Evolutionary conservation across 2,329 filamentous ascomycete genomes (phyloP).

Genomic region (Cryphonectria radicalis): DNA sequence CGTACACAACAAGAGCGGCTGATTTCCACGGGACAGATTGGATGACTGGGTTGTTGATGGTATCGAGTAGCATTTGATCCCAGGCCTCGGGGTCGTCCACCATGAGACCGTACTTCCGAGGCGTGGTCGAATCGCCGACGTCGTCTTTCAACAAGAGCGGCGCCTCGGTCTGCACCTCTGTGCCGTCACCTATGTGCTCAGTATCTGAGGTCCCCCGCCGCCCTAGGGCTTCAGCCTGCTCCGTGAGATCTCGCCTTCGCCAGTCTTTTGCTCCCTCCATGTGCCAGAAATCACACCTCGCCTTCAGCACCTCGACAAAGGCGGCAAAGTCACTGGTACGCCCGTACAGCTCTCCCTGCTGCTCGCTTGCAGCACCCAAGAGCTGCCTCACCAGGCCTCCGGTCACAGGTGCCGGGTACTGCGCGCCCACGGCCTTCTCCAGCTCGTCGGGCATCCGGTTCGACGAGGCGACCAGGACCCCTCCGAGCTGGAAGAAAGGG

Average conservation of each 20-base stretch:
- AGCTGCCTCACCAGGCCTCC: conserved; percentile 56
- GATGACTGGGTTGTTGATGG: conserved; percentile 22
- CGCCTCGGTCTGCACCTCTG: conserved; percentile 9
- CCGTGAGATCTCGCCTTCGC: conserved; percentile 56
- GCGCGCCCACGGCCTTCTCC: conserved; percentile 72
- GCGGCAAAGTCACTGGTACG: conserved; percentile 73
- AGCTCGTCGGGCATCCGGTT: conserved; percentile 85
- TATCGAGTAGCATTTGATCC: conserved; percentile 31
- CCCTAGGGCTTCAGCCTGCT: conserved; percentile 15
- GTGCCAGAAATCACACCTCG: conserved; percentile 81
- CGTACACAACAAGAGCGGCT: conserved; percentile 60
- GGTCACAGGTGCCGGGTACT: conserved; percentile 63
- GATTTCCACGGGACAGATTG: conserved; percentile 45
- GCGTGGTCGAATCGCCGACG: conserved; percentile 29
- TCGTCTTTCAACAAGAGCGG: conserved; percentile 23
- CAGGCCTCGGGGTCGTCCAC: conserved; percentile 37
- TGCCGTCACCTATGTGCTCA: background rate
- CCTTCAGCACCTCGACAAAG: conserved; percentile 76
- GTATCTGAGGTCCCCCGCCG: background rate
- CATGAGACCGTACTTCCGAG: conserved; percentile 36
- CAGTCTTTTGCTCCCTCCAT: conserved; percentile 79
- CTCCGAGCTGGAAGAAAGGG: conserved; percentile 79
- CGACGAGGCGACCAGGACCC: conserved; percentile 78
- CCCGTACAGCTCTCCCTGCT: conserved; percentile 57
- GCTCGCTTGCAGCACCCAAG: conserved; percentile 44